Conservation (phyloP, 1,139 yeast genomes). For the Candida sanyaensis region DNA sequence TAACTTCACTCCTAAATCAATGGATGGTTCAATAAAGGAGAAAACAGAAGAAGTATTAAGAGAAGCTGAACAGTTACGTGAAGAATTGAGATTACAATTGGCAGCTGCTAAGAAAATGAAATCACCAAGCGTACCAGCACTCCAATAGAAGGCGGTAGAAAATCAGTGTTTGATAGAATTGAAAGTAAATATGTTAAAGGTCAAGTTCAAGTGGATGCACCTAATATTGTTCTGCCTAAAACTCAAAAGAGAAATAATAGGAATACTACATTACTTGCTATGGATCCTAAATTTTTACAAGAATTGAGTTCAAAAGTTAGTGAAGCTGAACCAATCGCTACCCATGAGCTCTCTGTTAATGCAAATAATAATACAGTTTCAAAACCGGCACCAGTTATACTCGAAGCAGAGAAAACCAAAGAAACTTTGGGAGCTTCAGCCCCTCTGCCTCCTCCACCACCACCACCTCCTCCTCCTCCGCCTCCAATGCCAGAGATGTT, state of each 20-base stretch:
- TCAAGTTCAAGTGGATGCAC: slow-evolving; percentile 22
- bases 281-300: slow-evolving; percentile 56
- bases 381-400: background rate
- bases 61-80: slow-evolving; percentile 48
- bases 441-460: too few species aligned
- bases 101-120: slow-evolving; percentile 19
- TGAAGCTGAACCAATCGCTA: slow-evolving; percentile 33
- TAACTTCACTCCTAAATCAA: slow-evolving; percentile 15
- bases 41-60: slow-evolving; percentile 45
- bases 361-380: too few species aligned
- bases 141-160: slow-evolving; percentile 4
- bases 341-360: too few species aligned
- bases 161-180: slow-evolving; percentile 26
- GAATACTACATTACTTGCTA: slow-evolving; percentile 37
- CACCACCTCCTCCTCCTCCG: slow-evolving; percentile 32
- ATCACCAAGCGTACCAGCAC: slow-evolving; percentile 11
- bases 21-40: slow-evolving; percentile 39
- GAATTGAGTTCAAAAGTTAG: slow-evolving; percentile 58
- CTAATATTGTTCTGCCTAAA: slow-evolving; percentile 13
- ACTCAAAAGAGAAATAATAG: slow-evolving; percentile 29
- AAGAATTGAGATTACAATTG: slow-evolving; percentile 42
- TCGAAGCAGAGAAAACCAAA: background rate
- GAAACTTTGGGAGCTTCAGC: slow-evolving; percentile 8
- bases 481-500: slow-evolving; percentile 16
- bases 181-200: slow-evolving; percentile 58